phyloP scores from a whole-genome alignment of 2,329 filamentous ascomycete genomes.

The Dactylellina haptotyla region DNA sequence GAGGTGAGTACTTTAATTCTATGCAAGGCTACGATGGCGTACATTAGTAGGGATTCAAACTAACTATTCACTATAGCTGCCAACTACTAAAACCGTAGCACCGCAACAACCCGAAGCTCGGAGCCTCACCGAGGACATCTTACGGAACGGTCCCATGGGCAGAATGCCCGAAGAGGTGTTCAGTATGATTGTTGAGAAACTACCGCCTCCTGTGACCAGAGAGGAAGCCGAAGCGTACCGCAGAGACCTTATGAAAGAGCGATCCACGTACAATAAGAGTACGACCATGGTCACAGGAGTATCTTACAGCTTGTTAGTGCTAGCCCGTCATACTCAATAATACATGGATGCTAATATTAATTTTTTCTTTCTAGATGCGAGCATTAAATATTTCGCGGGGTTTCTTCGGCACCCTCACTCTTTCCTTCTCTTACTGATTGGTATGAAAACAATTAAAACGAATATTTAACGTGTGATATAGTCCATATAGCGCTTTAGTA shows the following conservation, averaged over 20 bases:
- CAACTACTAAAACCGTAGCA: slow-evolving; percentile 28
- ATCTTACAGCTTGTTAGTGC: slow-evolving; percentile 38
- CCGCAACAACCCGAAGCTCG: slow-evolving; percentile 37
- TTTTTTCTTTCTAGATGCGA: slow-evolving; percentile 14
- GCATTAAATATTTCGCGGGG: slow-evolving; percentile 14
- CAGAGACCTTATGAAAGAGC: slow-evolving; percentile 62
- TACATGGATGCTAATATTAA: neutral
- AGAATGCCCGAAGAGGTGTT: slow-evolving; percentile 53
- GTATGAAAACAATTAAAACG: too few species aligned
- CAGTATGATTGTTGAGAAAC: slow-evolving; percentile 53
- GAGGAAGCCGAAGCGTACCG: slow-evolving; percentile 62
- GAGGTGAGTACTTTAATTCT: slow-evolving; percentile 4
- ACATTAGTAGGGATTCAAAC: too few species aligned
- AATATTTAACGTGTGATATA: too few species aligned
- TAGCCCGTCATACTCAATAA: neutral
- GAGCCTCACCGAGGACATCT: neutral
- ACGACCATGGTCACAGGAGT: slow-evolving; percentile 37
- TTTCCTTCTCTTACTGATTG: too few species aligned
- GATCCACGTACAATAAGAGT: slow-evolving; percentile 56
- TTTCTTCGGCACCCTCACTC: too few species aligned
- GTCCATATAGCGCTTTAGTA: too few species aligned
- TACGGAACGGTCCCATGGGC: slow-evolving; percentile 6
- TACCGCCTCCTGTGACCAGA: slow-evolving; percentile 58
- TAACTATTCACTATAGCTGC: neutral
- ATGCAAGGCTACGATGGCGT: neutral